Conservation (phyloP, 2,329 filamentous ascomycete species). For the Leptographium radiaticola region DNA sequence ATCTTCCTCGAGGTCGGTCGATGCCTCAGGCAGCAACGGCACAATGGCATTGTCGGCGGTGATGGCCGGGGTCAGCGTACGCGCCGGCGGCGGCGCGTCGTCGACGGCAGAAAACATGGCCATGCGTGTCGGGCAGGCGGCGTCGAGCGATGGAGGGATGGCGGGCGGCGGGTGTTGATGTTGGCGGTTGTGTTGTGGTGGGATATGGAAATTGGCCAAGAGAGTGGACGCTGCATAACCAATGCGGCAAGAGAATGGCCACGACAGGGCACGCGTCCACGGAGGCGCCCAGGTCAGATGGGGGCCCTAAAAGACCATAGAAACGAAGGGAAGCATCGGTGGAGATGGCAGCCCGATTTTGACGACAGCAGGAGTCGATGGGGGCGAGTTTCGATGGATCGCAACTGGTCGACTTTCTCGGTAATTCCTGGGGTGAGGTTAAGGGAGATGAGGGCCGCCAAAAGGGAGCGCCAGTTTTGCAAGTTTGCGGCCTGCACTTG, state of each 20-base stretch:
- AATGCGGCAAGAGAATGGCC: constrained; percentile 4
- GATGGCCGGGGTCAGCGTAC: constrained; percentile 33
- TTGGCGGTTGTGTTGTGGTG: constrained; percentile 20
- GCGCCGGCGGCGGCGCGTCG: constrained; percentile 39
- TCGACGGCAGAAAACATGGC: constrained; percentile 45
- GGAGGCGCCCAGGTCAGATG: constrained; percentile 31
- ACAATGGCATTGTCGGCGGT: constrained; percentile 26
- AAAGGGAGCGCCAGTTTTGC: constrained; percentile 9
- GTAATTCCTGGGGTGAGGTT: constrained; percentile 12
- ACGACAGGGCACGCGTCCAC: constrained; percentile 31
- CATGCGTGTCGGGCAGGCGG: constrained; percentile 24
- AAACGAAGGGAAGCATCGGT: constrained; percentile 35
- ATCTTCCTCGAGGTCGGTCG: constrained; percentile 51
- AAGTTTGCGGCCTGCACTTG: not conserved
- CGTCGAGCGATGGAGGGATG: not conserved
- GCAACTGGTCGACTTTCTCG: constrained; percentile 29
- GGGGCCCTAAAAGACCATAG: constrained; percentile 35
- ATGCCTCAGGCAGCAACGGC: constrained; percentile 47
- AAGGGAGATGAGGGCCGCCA: constrained; percentile 10
- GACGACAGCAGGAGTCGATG: constrained; percentile 24
- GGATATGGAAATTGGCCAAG: constrained; percentile 1
- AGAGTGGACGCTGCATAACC: constrained; percentile 8
- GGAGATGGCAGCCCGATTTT: constrained; percentile 34
- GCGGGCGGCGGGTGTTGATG: constrained; percentile 1
- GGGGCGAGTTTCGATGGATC: constrained; percentile 39